phyloP scores from a whole-genome alignment of 768 basidiomycete genomes.

The Suillus sp. region DNA sequence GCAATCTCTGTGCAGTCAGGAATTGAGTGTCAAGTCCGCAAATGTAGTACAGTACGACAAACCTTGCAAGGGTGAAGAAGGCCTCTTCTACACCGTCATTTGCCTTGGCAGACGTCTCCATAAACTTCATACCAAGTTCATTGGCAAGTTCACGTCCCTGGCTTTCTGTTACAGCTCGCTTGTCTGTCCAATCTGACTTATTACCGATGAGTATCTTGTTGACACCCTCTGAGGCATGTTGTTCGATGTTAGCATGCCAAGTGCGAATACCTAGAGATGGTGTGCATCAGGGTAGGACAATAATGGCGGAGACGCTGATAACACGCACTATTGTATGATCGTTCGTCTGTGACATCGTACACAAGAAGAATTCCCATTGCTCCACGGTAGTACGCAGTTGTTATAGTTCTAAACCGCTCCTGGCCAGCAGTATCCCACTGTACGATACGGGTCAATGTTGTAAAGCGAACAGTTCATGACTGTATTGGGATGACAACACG shows the following conservation, averaged over 20 bases:
- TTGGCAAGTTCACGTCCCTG: constrained; percentile 91
- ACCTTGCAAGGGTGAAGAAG: constrained; percentile 97
- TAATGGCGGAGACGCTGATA: constrained; percentile 21
- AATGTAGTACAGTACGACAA: constrained; percentile 29
- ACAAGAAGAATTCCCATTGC: constrained; percentile 98
- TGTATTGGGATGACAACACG: background rate
- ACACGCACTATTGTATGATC: constrained; percentile 92
- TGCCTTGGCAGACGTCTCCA: constrained; percentile 97
- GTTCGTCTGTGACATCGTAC: constrained; percentile 96
- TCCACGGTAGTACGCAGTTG: constrained; percentile 98
- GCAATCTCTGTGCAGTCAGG: constrained; percentile 70
- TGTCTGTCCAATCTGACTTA: constrained; percentile 98
- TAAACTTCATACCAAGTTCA: constrained; percentile 93
- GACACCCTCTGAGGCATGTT: constrained; percentile 97
- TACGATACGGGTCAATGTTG: constrained; percentile 5
- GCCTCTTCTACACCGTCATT: constrained; percentile 99
- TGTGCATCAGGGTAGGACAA: background rate
- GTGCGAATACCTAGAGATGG: constrained; percentile 83
- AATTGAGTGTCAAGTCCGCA: background rate
- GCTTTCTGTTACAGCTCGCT: constrained; percentile 87
- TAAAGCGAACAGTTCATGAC: constrained; percentile 2
- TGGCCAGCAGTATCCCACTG: constrained; percentile 99
- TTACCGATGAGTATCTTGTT: constrained; percentile 99
- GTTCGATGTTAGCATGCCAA: constrained; percentile 98
- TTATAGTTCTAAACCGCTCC: constrained; percentile 98